Conservation (phyloP, 352 stramenopile genomes). For the Pythium coloratum region DNA sequence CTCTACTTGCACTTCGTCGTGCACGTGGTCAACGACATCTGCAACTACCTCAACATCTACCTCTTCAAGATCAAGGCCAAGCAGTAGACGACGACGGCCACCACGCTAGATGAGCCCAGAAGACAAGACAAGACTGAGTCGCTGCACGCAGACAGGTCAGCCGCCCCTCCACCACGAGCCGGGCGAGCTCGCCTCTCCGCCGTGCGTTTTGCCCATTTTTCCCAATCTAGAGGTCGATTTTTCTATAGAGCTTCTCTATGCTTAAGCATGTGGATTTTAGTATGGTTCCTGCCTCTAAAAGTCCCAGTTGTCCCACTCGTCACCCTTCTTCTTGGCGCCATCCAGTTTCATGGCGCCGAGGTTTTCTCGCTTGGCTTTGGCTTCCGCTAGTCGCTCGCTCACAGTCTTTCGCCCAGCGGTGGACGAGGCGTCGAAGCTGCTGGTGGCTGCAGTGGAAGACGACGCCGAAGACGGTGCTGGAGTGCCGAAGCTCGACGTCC, state of each 20-base stretch:
- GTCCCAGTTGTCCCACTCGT: constrained; percentile 84
- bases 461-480: background rate
- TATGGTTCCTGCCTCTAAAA: constrained; percentile 36
- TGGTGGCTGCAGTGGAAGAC: background rate
- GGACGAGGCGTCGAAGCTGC: background rate
- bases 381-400: constrained; percentile 52
- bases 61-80: constrained; percentile 72
- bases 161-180: background rate
- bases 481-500: constrained; percentile 21
- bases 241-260: constrained; percentile 18
- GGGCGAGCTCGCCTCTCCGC: background rate
- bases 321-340: constrained; percentile 42
- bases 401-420: constrained; percentile 39
- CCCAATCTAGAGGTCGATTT: background rate
- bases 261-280: background rate
- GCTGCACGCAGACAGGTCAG: constrained; percentile 2
- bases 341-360: constrained; percentile 61
- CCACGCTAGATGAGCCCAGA: background rate
- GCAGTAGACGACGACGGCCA: constrained; percentile 12
- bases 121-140: background rate
- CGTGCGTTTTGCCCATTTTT: background rate
- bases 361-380: constrained; percentile 59
- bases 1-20: constrained; percentile 84
- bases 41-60: constrained; percentile 84
- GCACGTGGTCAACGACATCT: constrained; percentile 84